Conservation (phyloP, 1,284 basidiomycete genomes). For the Apiotrichum laibachii region DNA sequence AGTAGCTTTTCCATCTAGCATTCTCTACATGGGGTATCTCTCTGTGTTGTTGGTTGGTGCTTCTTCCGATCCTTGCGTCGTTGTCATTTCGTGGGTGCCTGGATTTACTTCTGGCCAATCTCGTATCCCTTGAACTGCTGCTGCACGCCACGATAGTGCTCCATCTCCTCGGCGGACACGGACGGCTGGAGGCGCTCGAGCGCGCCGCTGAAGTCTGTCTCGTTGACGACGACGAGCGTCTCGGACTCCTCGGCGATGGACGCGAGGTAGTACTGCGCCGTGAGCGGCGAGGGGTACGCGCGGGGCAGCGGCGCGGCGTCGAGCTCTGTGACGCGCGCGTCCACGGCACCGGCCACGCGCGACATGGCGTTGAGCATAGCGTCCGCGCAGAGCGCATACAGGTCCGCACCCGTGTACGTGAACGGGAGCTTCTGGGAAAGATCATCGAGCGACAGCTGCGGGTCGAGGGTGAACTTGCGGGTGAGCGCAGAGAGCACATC, state of each 20-base stretch:
- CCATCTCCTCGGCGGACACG: slow-evolving; percentile 85
- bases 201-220: slow-evolving; percentile 73
- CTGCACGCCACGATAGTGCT: slow-evolving; percentile 76
- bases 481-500: slow-evolving; percentile 89
- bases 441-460: slow-evolving; percentile 62
- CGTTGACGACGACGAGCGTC: slow-evolving; percentile 67
- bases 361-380: slow-evolving; percentile 95
- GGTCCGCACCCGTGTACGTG: slow-evolving; percentile 95
- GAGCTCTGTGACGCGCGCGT: slow-evolving; percentile 63
- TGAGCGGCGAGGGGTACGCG: slow-evolving; percentile 67
- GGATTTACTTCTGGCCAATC: slow-evolving; percentile 22
- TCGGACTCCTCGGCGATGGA: slow-evolving; percentile 75
- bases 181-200: slow-evolving; percentile 76
- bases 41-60: neutral
- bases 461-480: slow-evolving; percentile 81
- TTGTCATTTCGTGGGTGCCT: neutral
- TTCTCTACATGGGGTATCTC: slow-evolving; percentile 8
- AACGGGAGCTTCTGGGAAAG: slow-evolving; percentile 81
- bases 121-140: slow-evolving; percentile 58
- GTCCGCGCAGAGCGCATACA: slow-evolving; percentile 96
- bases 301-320: slow-evolving; percentile 19
- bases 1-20: neutral
- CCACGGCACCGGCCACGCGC: slow-evolving; percentile 75
- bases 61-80: too few relatives aligned
- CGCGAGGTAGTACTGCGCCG: slow-evolving; percentile 87